Evolutionary conservation across 805 yeast genomes (phyloP).

Genomic region (Spencermartinsiella europaea): DNA sequence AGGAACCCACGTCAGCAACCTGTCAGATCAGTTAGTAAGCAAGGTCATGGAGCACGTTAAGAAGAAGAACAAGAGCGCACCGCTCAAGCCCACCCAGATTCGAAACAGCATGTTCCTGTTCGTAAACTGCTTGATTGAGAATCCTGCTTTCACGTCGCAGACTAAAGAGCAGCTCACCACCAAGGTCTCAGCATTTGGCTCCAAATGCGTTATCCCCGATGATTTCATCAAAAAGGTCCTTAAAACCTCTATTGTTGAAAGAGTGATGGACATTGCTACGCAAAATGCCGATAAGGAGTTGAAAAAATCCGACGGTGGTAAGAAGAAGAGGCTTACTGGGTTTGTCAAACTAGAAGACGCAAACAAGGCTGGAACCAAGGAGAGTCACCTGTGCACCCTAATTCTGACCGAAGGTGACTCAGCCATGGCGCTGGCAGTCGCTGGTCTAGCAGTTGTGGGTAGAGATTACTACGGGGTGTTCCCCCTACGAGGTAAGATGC

Average conservation of each 20-base stretch:
- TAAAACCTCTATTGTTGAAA: slow-evolving; percentile 65
- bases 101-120: slow-evolving; percentile 86
- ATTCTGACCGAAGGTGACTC: slow-evolving; percentile 97
- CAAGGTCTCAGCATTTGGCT: slow-evolving; percentile 82
- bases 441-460: slow-evolving; percentile 92
- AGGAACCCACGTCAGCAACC: slow-evolving; percentile 88
- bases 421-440: slow-evolving; percentile 85
- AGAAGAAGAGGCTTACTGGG: slow-evolving; percentile 79
- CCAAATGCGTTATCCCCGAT: slow-evolving; percentile 71
- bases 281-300: slow-evolving; percentile 84
- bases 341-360: slow-evolving; percentile 92
- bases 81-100: slow-evolving; percentile 82
- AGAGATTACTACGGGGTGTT: slow-evolving; percentile 93
- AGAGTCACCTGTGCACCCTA: slow-evolving; percentile 86
- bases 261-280: slow-evolving; percentile 75
- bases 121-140: slow-evolving; percentile 86
- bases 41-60: slow-evolving; percentile 70
- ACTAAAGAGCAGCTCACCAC: slow-evolving; percentile 95
- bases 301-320: slow-evolving; percentile 80
- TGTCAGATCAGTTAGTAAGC: slow-evolving; percentile 76
- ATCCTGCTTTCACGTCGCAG: slow-evolving; percentile 96
- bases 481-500: slow-evolving; percentile 90
- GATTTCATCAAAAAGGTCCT: slow-evolving; percentile 66
- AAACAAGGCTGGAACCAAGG: slow-evolving; percentile 90
- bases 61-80: slow-evolving; percentile 59